Evolutionary conservation across 2,329 filamentous ascomycete species (phyloP).

Genomic region (Leptographium lundbergii): DNA sequence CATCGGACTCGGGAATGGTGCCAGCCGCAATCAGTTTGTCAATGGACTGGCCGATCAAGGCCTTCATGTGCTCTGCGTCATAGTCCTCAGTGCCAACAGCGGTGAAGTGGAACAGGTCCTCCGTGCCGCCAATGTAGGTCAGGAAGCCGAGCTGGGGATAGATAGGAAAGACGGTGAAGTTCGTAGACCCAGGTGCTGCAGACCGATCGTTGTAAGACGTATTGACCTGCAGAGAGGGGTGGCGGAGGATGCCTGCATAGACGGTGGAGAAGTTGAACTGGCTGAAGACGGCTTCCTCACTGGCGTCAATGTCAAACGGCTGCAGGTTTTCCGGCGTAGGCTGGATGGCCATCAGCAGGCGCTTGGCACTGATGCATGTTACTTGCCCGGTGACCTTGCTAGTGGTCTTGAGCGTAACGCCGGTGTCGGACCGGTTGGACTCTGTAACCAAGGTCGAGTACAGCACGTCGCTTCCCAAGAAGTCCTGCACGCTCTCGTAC

Average conservation of each 20-base stretch:
- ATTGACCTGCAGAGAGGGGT: constrained; percentile 14
- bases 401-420: constrained; percentile 2
- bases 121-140: constrained; percentile 18
- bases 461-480: constrained; percentile 12
- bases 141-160: constrained; percentile 15
- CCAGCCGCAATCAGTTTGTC: constrained; percentile 10
- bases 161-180: constrained; percentile 15
- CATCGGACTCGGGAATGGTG: constrained; percentile 13
- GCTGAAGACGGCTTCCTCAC: constrained; percentile 20
- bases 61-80: constrained; percentile 13
- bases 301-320: constrained; percentile 19
- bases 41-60: constrained; percentile 13
- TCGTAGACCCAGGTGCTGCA: constrained; percentile 8
- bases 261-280: constrained; percentile 17
- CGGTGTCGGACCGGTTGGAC: constrained; percentile 3
- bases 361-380: constrained; percentile 18
- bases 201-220: constrained; percentile 13
- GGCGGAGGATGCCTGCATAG: constrained; percentile 16
- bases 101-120: constrained; percentile 20
- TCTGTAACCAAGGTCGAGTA: constrained; percentile 12
- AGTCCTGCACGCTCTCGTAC: constrained; percentile 10
- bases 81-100: constrained; percentile 16
- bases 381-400: background rate
- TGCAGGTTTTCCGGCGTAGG: constrained; percentile 20
- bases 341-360: constrained; percentile 23